These are phyloP conservation scores for Wickerhamomyces bisporus DNA, from an alignment of 805 yeast species.

Conservation along the genomic window DNA sequence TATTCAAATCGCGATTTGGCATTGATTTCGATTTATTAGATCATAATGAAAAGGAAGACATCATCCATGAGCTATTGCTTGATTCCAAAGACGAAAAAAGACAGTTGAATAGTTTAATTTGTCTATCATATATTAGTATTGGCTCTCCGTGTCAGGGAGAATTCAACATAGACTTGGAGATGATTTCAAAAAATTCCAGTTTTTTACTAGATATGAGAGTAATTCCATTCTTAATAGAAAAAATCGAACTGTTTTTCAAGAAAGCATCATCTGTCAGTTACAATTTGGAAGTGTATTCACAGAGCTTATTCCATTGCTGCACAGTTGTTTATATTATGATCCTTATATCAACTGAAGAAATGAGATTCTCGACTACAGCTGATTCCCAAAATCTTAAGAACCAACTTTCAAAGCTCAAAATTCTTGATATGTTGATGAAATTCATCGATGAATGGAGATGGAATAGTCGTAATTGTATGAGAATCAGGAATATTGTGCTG, in stretches of 20 bases:
- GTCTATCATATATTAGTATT: constrained; percentile 11
- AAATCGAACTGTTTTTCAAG: constrained; percentile 7
- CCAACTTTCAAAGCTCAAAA: constrained; percentile 26
- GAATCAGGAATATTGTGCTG: constrained; percentile 52
- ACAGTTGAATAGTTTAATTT: constrained; percentile 1
- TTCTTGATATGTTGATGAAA: constrained; percentile 40
- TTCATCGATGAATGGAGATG: constrained; percentile 68
- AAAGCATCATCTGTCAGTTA: constrained; percentile 1
- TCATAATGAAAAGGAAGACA: constrained; percentile 12
- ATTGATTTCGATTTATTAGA: constrained; percentile 9
- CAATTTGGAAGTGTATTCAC: constrained; percentile 8
- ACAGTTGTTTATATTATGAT: constrained; percentile 11
- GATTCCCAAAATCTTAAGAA: neutral
- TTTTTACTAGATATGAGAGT: constrained; percentile 5
- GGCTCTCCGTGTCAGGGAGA: constrained; percentile 11
- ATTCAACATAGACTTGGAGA: constrained; percentile 3
- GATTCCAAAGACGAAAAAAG: neutral
- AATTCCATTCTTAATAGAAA: constrained; percentile 5
- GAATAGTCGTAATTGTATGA: constrained; percentile 37
- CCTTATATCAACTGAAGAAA: constrained; percentile 7
- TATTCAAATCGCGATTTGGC: constrained; percentile 7
- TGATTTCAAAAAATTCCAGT: constrained; percentile 7
- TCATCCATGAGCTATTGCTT: constrained; percentile 9
- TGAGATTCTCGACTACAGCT: too few species aligned
- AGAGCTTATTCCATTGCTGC: constrained; percentile 11